Evolutionary conservation across 306 rosid genomes (phyloP).

Genomic region (Acmispon strigosus): DNA sequence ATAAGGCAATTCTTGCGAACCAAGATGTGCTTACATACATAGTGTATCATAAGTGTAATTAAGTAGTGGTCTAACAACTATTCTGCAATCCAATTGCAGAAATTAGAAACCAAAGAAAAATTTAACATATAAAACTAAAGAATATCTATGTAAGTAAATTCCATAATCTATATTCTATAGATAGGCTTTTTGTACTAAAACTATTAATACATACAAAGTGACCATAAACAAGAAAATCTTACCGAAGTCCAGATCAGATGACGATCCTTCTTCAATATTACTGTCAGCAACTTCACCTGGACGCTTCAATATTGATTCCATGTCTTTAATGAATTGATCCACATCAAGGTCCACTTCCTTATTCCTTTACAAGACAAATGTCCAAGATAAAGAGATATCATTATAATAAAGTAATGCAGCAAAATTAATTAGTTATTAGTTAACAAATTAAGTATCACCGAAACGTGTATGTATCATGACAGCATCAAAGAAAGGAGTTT

Average conservation of each 20-base stretch:
- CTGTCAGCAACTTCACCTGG: constrained; percentile 39
- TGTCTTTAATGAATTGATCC: constrained; percentile 62
- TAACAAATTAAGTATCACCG: neutral
- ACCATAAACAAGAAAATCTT: constrained; percentile 16
- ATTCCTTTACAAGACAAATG: constrained; percentile 46
- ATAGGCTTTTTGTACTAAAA: neutral
- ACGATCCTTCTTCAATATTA: constrained; percentile 59
- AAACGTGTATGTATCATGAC: constrained; percentile 5
- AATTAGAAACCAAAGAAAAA: neutral
- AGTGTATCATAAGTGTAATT: neutral
- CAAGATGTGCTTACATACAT: neutral
- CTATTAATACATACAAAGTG: neutral
- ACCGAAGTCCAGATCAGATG: constrained; percentile 86
- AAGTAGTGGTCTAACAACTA: neutral
- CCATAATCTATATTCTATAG: neutral
- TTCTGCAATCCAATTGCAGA: neutral
- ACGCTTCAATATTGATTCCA: constrained; percentile 67
- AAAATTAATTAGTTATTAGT: neutral
- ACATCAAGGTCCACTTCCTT: constrained; percentile 76
- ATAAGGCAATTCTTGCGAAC: neutral
- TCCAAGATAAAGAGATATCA: constrained; percentile 16
- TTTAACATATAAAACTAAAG: neutral
- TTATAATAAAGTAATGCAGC: neutral
- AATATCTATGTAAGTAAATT: neutral
- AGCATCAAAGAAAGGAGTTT: neutral